Evolutionary conservation across 257 asterid species (phyloP).

Genomic region (Scutellaria barbata): DNA sequence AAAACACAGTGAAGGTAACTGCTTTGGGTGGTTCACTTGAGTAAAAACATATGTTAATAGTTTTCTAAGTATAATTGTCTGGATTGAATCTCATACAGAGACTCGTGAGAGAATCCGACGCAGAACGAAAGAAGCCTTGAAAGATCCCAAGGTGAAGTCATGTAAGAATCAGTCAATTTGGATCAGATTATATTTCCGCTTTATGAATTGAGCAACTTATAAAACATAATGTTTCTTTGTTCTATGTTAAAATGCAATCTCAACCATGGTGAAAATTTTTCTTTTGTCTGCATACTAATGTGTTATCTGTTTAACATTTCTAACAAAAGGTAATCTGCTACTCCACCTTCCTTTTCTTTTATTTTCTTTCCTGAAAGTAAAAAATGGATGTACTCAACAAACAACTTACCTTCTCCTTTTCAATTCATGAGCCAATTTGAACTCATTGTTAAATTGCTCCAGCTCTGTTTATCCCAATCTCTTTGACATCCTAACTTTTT

Average conservation of each 20-base stretch:
- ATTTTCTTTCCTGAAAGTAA: background rate
- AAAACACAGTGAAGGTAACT: constrained; percentile 76
- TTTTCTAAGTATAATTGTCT: constrained; percentile 26
- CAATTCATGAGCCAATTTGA: background rate
- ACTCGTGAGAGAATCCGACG: constrained; percentile 75
- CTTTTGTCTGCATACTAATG: constrained; percentile 7
- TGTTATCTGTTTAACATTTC: background rate
- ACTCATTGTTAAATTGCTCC: constrained; percentile 18
- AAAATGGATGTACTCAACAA: constrained; percentile 3
- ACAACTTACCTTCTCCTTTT: background rate
- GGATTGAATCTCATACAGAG: constrained; percentile 51
- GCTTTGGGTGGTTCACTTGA: constrained; percentile 17
- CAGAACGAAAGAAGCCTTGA: constrained; percentile 88
- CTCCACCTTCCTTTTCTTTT: too few relatives aligned
- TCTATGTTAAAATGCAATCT: constrained; percentile 18
- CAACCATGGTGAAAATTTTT: constrained; percentile 6
- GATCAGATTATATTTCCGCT: constrained; percentile 11
- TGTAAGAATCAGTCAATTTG: constrained; percentile 71
- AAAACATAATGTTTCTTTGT: background rate
- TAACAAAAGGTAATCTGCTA: too few relatives aligned
- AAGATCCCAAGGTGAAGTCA: constrained; percentile 99
- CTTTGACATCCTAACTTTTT: constrained; percentile 25
- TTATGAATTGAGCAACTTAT: constrained; percentile 28
- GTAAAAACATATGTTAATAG: background rate
- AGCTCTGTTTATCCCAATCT: constrained; percentile 22